A percentile compares a stretch with the other conserved stretches of the same genome.
These are phyloP conservation scores for Colletotrichum falcatum DNA, from an alignment of 2,329 filamentous ascomycete genomes.

Conservation along the genomic window DNA sequence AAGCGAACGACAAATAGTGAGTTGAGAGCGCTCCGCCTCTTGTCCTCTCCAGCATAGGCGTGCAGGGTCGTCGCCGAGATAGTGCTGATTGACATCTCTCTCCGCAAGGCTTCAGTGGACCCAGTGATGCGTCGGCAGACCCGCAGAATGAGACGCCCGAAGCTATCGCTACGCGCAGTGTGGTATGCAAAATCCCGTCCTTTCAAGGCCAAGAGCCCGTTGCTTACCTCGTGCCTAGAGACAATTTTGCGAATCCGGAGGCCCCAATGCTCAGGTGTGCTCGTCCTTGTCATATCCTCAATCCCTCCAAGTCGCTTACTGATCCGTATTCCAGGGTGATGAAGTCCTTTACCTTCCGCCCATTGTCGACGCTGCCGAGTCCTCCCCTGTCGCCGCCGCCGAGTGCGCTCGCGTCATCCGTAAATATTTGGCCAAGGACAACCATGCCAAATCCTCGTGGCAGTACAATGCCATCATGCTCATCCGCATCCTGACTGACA, in stretches of 20 bases:
- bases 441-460: constrained; percentile 72
- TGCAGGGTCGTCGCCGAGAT: constrained; percentile 16
- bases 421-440: constrained; percentile 82
- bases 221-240: constrained; percentile 62
- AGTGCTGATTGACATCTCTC: constrained; percentile 35
- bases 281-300: not conserved
- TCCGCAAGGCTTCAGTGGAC: constrained; percentile 40
- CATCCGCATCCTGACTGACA: constrained; percentile 89
- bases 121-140: constrained; percentile 42
- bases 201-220: constrained; percentile 25
- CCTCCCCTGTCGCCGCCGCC: constrained; percentile 85
- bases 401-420: constrained; percentile 85
- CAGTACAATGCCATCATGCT: constrained; percentile 99
- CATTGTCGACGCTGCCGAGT: constrained; percentile 96
- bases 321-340: constrained; percentile 69
- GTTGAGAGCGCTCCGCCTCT: constrained; percentile 2
- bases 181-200: constrained; percentile 64
- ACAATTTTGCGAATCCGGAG: constrained; percentile 83
- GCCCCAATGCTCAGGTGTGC: constrained; percentile 62
- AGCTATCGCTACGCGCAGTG: constrained; percentile 71
- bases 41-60: not conserved
- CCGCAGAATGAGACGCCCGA: constrained; percentile 71
- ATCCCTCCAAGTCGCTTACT: constrained; percentile 13
- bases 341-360: constrained; percentile 92
- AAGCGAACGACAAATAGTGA: constrained; percentile 53